Conservation (phyloP, 1,284 basidiomycete genomes). For the Austroboletus niveus region DNA sequence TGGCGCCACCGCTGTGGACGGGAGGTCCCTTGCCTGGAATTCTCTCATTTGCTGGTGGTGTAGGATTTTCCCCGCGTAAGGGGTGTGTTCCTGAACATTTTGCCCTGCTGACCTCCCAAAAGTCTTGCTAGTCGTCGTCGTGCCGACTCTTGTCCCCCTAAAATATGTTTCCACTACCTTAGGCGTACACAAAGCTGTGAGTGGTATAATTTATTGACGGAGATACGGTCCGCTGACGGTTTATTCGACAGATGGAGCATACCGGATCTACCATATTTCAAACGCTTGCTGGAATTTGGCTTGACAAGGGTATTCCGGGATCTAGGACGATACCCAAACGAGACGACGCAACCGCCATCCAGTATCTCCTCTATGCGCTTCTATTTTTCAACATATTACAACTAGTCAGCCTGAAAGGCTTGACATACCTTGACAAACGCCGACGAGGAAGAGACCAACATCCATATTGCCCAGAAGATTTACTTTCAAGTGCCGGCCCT, state of each 20-base stretch:
- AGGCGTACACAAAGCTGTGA: conserved; percentile 75
- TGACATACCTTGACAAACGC: conserved; percentile 46
- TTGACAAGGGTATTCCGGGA: conserved; percentile 38
- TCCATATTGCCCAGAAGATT: conserved; percentile 18
- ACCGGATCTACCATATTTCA: conserved; percentile 70
- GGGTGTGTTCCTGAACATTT: conserved; percentile 24
- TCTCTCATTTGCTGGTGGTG: conserved; percentile 60
- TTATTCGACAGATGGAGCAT: conserved; percentile 58
- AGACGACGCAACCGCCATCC: conserved; percentile 36
- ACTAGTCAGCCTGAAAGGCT: conserved; percentile 45
- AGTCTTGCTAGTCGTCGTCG: conserved; percentile 74
- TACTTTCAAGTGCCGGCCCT: background rate
- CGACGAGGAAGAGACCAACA: conserved; percentile 26
- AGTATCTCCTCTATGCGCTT: conserved; percentile 58
- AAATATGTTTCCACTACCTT: conserved; percentile 78
- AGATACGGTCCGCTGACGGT: background rate
- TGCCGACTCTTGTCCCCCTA: conserved; percentile 67
- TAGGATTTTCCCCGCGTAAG: conserved; percentile 69
- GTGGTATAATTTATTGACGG: conserved; percentile 23
- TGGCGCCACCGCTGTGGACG: conserved; percentile 56
- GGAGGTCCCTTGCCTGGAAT: conserved; percentile 61
- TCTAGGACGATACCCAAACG: conserved; percentile 13
- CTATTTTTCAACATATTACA: conserved; percentile 60
- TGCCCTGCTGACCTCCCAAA: conserved; percentile 7
- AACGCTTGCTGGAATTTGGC: conserved; percentile 62